phyloP scores from a whole-genome alignment of 768 basidiomycete species.

The Psilocybe subaeruginosa region DNA sequence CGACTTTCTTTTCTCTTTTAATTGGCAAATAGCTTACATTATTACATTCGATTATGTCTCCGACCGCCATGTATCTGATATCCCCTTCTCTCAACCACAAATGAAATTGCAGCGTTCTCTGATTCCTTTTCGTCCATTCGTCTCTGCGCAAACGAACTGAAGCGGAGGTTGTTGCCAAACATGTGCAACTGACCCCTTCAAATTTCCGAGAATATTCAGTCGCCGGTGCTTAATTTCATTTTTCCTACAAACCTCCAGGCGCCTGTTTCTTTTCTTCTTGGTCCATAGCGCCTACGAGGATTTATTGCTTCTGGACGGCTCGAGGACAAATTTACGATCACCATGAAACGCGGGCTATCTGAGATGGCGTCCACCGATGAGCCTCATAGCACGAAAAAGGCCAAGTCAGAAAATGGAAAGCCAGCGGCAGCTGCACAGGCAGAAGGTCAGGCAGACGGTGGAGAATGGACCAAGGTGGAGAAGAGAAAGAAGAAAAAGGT shows the following conservation, averaged over 20 bases:
- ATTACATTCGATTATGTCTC: background rate
- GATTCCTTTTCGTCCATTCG: background rate
- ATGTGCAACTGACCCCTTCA: slow-evolving; percentile 5
- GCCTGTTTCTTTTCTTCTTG: background rate
- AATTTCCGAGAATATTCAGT: background rate
- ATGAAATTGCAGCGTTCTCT: background rate
- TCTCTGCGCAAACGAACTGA: too few species aligned
- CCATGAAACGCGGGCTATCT: slow-evolving; percentile 7
- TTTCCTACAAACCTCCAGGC: background rate
- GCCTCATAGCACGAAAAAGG: slow-evolving; percentile 18
- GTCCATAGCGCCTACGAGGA: background rate
- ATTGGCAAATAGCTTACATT: background rate
- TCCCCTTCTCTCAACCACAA: background rate
- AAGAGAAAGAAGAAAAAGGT: slow-evolving; percentile 73
- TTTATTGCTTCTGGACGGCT: background rate
- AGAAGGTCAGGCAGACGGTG: background rate
- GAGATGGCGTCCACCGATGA: slow-evolving; percentile 1
- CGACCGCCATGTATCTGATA: background rate
- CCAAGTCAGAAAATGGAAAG: slow-evolving; percentile 13
- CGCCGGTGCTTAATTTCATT: background rate
- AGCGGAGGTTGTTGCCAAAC: slow-evolving; percentile 37
- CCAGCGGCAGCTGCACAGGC: background rate
- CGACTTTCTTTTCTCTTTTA: background rate
- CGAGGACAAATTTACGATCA: background rate
- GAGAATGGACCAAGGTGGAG: slow-evolving; percentile 72